Evolutionary conservation across 768 basidiomycete species (phyloP).

Genomic region (Pisolithus orientalis): DNA sequence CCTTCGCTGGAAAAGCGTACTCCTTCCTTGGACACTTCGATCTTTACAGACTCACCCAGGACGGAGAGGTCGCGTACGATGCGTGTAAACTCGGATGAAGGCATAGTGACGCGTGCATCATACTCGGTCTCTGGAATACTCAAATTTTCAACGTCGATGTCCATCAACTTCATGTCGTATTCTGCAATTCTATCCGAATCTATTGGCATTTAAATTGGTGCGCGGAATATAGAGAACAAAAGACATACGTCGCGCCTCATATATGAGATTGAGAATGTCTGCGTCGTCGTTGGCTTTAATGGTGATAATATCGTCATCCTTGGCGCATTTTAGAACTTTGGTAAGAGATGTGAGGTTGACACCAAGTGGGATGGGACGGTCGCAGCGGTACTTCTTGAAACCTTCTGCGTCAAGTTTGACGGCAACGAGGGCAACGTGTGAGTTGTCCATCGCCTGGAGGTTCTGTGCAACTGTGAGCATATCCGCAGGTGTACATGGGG

Average conservation of each 20-base stretch:
- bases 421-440: slow-evolving; percentile 94
- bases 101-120: slow-evolving; percentile 86
- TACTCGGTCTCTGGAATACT: slow-evolving; percentile 97
- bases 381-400: slow-evolving; percentile 88
- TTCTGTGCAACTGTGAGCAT: slow-evolving; percentile 33
- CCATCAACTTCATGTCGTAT: slow-evolving; percentile 99
- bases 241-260: slow-evolving; percentile 80
- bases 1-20: slow-evolving; percentile 90
- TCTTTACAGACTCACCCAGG: slow-evolving; percentile 90
- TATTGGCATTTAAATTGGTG: slow-evolving; percentile 22
- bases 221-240: neutral
- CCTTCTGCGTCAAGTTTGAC: slow-evolving; percentile 74
- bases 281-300: slow-evolving; percentile 89
- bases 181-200: slow-evolving; percentile 92
- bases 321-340: slow-evolving; percentile 96
- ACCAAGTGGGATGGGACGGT: slow-evolving; percentile 88
- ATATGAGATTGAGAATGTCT: slow-evolving; percentile 81
- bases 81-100: slow-evolving; percentile 79
- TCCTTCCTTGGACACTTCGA: slow-evolving; percentile 95
- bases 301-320: slow-evolving; percentile 89
- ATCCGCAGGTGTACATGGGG: neutral
- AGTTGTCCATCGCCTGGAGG: slow-evolving; percentile 99
- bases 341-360: slow-evolving; percentile 83
- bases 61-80: slow-evolving; percentile 89
- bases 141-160: slow-evolving; percentile 92